Percentiles rank a stretch among this genome's conserved stretches.
phyloP scores from a whole-genome alignment of 352 stramenopile genomes.

The Globisporangium carolinianum region DNA sequence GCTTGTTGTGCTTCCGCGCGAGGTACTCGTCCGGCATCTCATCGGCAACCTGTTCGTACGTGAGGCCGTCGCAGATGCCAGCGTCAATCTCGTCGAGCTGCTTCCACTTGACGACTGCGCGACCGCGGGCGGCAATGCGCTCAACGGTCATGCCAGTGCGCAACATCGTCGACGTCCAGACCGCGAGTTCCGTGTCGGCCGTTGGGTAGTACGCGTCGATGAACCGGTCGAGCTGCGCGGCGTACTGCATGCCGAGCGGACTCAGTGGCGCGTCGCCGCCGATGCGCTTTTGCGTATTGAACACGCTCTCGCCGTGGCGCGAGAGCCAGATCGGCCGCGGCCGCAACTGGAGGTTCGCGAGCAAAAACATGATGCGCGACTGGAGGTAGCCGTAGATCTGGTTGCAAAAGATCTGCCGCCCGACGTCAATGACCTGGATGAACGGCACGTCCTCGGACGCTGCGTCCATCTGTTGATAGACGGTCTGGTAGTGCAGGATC shows the following conservation, averaged over 20 bases:
- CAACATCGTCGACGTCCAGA: slow-evolving; percentile 97
- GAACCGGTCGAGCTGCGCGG: slow-evolving; percentile 90
- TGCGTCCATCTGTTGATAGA: slow-evolving; percentile 61
- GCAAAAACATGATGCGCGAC: slow-evolving; percentile 92
- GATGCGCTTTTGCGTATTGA: slow-evolving; percentile 97
- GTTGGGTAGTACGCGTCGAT: slow-evolving; percentile 85
- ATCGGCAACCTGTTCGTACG: slow-evolving; percentile 95
- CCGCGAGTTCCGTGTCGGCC: slow-evolving; percentile 61
- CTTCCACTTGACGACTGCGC: slow-evolving; percentile 82
- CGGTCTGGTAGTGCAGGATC: slow-evolving; percentile 71
- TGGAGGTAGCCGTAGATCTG: slow-evolving; percentile 83
- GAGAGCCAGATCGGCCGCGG: slow-evolving; percentile 95
- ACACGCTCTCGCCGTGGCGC: slow-evolving; percentile 96
- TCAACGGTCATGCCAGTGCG: slow-evolving; percentile 96
- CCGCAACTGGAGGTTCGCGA: slow-evolving; percentile 94
- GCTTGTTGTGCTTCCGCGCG: slow-evolving; percentile 86
- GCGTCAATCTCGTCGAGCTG: slow-evolving; percentile 96
- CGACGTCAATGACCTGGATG: slow-evolving; percentile 80
- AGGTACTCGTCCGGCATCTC: slow-evolving; percentile 94
- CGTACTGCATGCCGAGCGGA: slow-evolving; percentile 90
- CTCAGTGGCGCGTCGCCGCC: slow-evolving; percentile 93
- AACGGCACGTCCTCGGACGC: slow-evolving; percentile 55
- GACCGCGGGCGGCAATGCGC: slow-evolving; percentile 49
- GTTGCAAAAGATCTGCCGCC: slow-evolving; percentile 79
- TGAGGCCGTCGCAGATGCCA: slow-evolving; percentile 95